Evolutionary conservation across 768 basidiomycete genomes (phyloP), one percentile per base, ranked within the genome.

Genomic region (Panus rudis): DNA sequence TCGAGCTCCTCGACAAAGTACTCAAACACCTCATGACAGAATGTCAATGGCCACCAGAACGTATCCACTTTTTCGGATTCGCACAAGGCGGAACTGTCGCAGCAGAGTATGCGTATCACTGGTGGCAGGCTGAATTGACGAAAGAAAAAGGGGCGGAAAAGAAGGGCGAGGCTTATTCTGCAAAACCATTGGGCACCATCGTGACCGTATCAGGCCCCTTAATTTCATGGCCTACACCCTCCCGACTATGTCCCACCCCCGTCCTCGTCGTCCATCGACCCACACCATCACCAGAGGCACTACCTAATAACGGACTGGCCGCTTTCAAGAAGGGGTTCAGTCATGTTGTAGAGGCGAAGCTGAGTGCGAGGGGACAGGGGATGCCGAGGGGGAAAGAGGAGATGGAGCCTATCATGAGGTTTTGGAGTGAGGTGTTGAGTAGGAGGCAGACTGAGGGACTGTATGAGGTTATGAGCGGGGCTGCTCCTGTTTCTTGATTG

Each of bases 1-100:
- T 92, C 43, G 66, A 76, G 6, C 63, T 79, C 27, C 62, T 92
- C 25, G 57, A 56, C 11, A 65, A 64, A 19, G 63, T 81, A 37
- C 45, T 89, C 41, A 60, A 66, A 2, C 70, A 87, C 52, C 75
- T 93, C 40, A 67, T 66, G 14, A 52, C 61, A 4, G 73, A 76
- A 30, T 86, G 81, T 53, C 49, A 62, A 1, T 96, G 91, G 92
- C 67, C 79, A 5, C 53, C 71, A 0, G 45, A 74, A 8, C 68
- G 73, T n/a, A 82, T 96, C 30, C 92, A 96, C 57, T 56, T 92
- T 35, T 86, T 93, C 44, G 92, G 92, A 3, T 96, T 89, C 50
- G 86, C 76, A 0, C 92, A 96, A 60, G 92, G 92, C 1, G 92
- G 88, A 0, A 81, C 71, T 16, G 75, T 91, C 25, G 87, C 79